Conservation (phyloP, 352 stramenopile species). For the Phytophthora chlamydospora region DNA sequence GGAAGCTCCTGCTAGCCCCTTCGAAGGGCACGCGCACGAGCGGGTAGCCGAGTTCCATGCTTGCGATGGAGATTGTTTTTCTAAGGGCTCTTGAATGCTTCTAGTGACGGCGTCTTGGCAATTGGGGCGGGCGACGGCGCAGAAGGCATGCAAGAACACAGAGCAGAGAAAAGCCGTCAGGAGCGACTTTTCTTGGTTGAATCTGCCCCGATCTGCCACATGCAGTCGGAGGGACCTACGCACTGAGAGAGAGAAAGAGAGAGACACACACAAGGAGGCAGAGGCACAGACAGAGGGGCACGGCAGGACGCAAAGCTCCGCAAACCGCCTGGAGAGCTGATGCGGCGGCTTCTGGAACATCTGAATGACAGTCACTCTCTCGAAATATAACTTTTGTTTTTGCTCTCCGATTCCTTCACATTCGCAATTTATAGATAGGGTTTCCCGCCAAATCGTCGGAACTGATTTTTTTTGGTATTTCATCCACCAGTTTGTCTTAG, state of each 20-base stretch:
- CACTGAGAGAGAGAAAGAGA: constrained; percentile 4
- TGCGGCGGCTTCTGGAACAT: constrained; percentile 16
- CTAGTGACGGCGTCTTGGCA: background rate
- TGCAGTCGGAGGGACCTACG: constrained; percentile 10
- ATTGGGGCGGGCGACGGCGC: background rate
- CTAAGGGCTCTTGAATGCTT: background rate
- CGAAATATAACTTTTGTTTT: too few species aligned
- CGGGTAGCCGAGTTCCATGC: constrained; percentile 72
- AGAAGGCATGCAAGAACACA: constrained; percentile 9
- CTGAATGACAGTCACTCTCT: background rate
- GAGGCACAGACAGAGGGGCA: background rate
- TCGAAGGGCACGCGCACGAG: constrained; percentile 82
- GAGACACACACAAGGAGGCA: too few species aligned
- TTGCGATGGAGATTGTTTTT: background rate
- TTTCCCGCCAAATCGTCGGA: too few species aligned
- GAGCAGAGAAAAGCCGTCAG: constrained; percentile 35
- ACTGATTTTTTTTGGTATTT: too few species aligned
- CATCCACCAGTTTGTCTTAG: too few species aligned
- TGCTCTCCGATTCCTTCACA: too few species aligned
- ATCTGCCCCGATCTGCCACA: constrained; percentile 13
- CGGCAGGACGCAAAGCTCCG: background rate
- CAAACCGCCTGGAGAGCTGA: background rate
- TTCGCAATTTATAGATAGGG: too few species aligned
- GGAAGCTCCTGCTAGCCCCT: constrained; percentile 75
- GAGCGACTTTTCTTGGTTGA: constrained; percentile 29